Evolutionary conservation across 129 eudicot species (phyloP).

Genomic region (Saussurea involucrata): DNA sequence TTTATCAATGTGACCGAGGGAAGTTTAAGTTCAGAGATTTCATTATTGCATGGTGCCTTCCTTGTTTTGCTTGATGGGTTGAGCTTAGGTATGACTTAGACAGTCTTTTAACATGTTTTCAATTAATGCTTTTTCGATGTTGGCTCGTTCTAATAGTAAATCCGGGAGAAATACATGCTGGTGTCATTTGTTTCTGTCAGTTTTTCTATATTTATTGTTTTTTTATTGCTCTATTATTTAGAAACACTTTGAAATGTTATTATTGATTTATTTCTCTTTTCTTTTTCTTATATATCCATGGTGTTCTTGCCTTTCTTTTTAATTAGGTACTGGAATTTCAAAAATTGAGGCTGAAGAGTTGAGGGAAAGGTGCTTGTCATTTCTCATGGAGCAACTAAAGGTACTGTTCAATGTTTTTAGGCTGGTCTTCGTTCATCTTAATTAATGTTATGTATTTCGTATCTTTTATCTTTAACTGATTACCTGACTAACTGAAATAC

Average conservation of each 20-base stretch:
- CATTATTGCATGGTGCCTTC: conserved; percentile 81
- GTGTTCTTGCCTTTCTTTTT: not conserved
- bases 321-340: conserved; percentile 69
- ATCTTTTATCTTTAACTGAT: not conserved
- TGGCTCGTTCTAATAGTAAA: not conserved
- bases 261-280: conserved; percentile 4
- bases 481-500: not conserved
- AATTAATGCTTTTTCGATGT: not conserved
- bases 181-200: not conserved
- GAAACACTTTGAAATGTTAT: not conserved
- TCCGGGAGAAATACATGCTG: not conserved
- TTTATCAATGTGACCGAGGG: conserved; percentile 55
- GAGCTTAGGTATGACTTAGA: conserved; percentile 63
- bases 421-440: not conserved
- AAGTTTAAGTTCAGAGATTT: conserved; percentile 52
- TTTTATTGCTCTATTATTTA: not conserved
- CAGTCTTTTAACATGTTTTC: not conserved
- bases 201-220: not conserved
- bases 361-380: conserved; percentile 57
- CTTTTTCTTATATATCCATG: not conserved
- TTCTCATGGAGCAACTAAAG: conserved; percentile 62
- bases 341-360: conserved; percentile 53
- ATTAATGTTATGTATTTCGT: not conserved
- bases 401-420: conserved; percentile 21
- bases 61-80: conserved; percentile 95